A percentile compares a stretch with the other conserved stretches of the same genome.
These are phyloP conservation scores for Cercospora sojina DNA, from an alignment of 2,329 filamentous ascomycete species.

Conservation along the genomic window DNA sequence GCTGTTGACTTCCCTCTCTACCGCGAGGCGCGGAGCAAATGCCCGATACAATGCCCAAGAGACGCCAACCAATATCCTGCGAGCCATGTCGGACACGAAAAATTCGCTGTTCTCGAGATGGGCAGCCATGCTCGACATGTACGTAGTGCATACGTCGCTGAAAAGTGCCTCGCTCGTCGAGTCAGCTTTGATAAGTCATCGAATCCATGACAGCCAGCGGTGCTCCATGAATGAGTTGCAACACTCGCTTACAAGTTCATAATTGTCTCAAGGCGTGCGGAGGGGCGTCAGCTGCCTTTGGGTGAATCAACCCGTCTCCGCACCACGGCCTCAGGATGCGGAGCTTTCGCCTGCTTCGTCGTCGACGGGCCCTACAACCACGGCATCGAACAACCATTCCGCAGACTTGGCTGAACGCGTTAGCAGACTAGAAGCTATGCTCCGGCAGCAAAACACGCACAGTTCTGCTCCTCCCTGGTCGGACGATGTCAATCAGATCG, in stretches of 20 bases:
- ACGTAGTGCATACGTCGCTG: not conserved
- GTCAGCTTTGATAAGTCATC: not conserved
- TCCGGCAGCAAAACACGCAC: not conserved
- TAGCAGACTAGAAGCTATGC: not conserved
- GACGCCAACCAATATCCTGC: slow-evolving; percentile 3
- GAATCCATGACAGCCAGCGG: not conserved
- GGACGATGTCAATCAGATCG: not conserved
- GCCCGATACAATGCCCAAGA: not conserved
- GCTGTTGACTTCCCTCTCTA: not conserved
- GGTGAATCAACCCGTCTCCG: not conserved
- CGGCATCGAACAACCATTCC: not conserved
- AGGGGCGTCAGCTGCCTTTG: not conserved
- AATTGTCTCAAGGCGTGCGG: not conserved
- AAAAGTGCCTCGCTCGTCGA: not conserved
- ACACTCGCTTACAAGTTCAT: not conserved
- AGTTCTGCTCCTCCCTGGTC: not conserved
- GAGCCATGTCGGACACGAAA: slow-evolving; percentile 7
- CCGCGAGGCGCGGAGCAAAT: not conserved
- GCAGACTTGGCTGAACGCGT: not conserved
- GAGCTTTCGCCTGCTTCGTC: not conserved
- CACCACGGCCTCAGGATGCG: not conserved
- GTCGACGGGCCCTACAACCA: not conserved
- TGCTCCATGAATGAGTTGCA: not conserved
- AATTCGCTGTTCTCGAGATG: slow-evolving; percentile 8
- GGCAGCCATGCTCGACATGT: slow-evolving; percentile 5